Evolutionary conservation across 192 early-diverging fungal genomes (phyloP).

Genomic region (Rhizophagus clarus): DNA sequence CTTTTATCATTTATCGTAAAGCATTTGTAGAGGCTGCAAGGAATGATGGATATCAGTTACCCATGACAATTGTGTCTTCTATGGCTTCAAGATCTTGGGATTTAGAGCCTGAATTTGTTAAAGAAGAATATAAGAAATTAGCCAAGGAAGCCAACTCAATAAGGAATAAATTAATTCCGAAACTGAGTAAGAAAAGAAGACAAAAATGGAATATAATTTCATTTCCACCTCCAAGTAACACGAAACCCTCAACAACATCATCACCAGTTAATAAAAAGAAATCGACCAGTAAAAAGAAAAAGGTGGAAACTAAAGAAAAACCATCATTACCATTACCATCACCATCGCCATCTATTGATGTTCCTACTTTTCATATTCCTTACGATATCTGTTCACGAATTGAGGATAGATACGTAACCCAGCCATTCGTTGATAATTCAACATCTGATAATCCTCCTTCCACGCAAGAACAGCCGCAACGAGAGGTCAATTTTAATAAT

Average conservation of each 20-base stretch:
- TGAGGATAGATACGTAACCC: too few species aligned
- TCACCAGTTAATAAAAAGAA: background rate
- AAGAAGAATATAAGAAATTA: background rate
- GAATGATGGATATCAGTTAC: background rate
- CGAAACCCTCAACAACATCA: background rate
- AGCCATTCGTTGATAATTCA: too few species aligned
- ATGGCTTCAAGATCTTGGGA: conserved; percentile 24
- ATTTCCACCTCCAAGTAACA: background rate
- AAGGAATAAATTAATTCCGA: conserved; percentile 11
- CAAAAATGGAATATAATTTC: conserved; percentile 17
- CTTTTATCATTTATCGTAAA: conserved; percentile 20
- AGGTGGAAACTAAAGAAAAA: background rate
- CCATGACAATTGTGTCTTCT: conserved; percentile 20
- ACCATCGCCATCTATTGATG: too few species aligned
- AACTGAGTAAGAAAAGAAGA: background rate
- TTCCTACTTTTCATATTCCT: too few species aligned
- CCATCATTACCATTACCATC: too few species aligned
- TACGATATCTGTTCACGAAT: too few species aligned
- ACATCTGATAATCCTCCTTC: too few species aligned
- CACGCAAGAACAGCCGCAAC: too few species aligned
- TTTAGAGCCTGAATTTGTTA: background rate
- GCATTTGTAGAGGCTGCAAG: conserved; percentile 1
- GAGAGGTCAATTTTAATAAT: too few species aligned
- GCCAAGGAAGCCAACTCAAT: conserved; percentile 9
- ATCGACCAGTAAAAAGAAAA: background rate